phyloP scores from a whole-genome alignment of 495 filamentous ascomycete genomes.

The Rostrohypoxylon terebratum region DNA sequence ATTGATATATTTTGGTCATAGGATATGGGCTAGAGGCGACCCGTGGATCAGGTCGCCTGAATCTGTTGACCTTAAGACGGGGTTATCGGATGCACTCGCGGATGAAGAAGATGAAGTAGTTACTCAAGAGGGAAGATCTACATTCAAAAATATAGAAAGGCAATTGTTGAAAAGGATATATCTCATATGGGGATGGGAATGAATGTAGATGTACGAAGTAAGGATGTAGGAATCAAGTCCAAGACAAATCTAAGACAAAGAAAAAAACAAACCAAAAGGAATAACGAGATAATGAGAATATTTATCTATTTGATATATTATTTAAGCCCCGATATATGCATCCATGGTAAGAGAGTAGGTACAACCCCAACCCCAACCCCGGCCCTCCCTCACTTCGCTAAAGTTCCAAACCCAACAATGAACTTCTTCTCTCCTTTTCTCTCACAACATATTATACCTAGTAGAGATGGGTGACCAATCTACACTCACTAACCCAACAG shows the following conservation, averaged over 20 bases:
- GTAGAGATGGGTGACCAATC: slow-evolving; percentile 25
- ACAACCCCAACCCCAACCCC: not conserved
- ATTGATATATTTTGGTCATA: slow-evolving; percentile 66
- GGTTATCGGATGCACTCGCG: slow-evolving; percentile 64
- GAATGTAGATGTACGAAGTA: not conserved
- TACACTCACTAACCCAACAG: not conserved
- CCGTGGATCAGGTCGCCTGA: slow-evolving; percentile 64
- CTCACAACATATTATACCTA: too few relatives aligned
- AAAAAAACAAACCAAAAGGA: not conserved
- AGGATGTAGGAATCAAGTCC: not conserved
- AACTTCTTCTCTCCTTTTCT: not conserved
- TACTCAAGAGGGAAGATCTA: not conserved
- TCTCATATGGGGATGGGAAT: slow-evolving; percentile 34
- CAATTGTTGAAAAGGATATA: slow-evolving; percentile 18
- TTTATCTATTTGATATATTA: not conserved
- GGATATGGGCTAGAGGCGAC: slow-evolving; percentile 59
- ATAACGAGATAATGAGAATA: not conserved
- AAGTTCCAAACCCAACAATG: not conserved
- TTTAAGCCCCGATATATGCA: not conserved
- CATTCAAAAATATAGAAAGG: not conserved
- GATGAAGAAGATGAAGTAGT: slow-evolving; percentile 58
- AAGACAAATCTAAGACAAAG: not conserved
- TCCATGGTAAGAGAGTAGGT: not conserved
- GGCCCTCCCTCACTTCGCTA: slow-evolving; percentile 20
- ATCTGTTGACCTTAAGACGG: slow-evolving; percentile 70